phyloP scores from a whole-genome alignment of 306 rosid genomes.

The Elaeagnus macrophylla region DNA sequence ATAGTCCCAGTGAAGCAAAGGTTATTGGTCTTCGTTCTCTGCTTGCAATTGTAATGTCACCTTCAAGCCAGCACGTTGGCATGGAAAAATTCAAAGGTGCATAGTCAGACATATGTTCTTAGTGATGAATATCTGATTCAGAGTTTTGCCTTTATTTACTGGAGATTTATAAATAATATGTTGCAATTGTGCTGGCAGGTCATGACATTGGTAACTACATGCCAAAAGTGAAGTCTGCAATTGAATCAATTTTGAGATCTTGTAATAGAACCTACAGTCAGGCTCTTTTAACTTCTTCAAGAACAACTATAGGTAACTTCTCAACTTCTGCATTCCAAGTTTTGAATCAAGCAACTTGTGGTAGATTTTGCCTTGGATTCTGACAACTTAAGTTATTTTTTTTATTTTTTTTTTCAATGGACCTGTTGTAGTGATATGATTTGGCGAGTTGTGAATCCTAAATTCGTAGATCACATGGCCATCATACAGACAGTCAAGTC shows the following conservation, averaged over 20 bases:
- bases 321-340: neutral
- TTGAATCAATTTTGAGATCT: conserved; percentile 78
- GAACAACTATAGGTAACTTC: conserved; percentile 72
- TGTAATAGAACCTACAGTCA: conserved; percentile 76
- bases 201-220: conserved; percentile 87
- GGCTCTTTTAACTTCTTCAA: conserved; percentile 97
- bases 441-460: neutral
- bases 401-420: neutral
- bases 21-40: conserved; percentile 98
- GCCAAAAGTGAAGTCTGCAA: conserved; percentile 95
- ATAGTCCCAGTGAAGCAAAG: conserved; percentile 91
- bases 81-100: conserved; percentile 84
- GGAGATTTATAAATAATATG: conserved; percentile 15
- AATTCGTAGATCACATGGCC: neutral
- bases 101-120: conserved; percentile 11
- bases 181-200: conserved; percentile 47
- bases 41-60: conserved; percentile 87
- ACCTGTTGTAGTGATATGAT: neutral
- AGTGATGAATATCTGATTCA: conserved; percentile 1
- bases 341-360: no score
- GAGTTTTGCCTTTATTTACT: conserved; percentile 8
- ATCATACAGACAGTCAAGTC: neutral
- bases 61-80: conserved; percentile 77
- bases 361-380: no score
- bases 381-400: neutral